Evolutionary conservation across 2,329 filamentous ascomycete species (phyloP).

Genomic region (Parastagonospora avenae): DNA sequence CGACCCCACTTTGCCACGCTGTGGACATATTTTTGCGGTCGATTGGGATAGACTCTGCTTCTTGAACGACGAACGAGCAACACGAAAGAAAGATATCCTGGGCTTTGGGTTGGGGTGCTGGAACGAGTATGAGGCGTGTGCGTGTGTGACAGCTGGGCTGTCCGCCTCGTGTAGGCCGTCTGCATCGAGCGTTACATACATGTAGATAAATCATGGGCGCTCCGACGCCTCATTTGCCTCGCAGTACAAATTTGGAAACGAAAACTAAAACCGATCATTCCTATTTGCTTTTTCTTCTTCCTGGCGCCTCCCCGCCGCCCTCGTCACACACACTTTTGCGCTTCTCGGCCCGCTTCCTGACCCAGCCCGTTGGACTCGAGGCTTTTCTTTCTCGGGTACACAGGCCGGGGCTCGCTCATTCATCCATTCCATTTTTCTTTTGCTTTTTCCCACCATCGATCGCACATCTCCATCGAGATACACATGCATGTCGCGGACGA

Average conservation of each 20-base stretch:
- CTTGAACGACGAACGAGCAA: conserved; percentile 6
- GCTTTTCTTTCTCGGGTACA: too few relatives aligned
- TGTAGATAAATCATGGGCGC: background rate
- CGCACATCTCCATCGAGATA: too few relatives aligned
- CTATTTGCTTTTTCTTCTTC: background rate
- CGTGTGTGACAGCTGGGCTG: background rate
- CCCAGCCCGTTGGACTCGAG: too few relatives aligned
- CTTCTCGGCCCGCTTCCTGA: too few relatives aligned
- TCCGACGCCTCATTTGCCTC: background rate
- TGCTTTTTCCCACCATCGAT: too few relatives aligned
- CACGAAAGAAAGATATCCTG: background rate
- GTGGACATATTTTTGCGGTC: background rate
- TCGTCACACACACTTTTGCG: too few relatives aligned
- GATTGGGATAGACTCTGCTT: conserved; percentile 2
- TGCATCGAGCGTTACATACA: background rate
- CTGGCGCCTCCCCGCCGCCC: background rate
- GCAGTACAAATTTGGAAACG: background rate
- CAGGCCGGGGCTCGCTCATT: too few relatives aligned
- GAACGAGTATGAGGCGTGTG: background rate
- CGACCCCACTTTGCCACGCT: background rate
- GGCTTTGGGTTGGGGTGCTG: background rate
- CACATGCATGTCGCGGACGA: too few relatives aligned
- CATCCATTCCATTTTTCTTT: too few relatives aligned
- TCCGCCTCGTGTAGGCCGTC: background rate
- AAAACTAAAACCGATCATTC: background rate